Evolutionary conservation across 352 stramenopile genomes (phyloP).

Genomic region (Phytopythium delawarense): DNA sequence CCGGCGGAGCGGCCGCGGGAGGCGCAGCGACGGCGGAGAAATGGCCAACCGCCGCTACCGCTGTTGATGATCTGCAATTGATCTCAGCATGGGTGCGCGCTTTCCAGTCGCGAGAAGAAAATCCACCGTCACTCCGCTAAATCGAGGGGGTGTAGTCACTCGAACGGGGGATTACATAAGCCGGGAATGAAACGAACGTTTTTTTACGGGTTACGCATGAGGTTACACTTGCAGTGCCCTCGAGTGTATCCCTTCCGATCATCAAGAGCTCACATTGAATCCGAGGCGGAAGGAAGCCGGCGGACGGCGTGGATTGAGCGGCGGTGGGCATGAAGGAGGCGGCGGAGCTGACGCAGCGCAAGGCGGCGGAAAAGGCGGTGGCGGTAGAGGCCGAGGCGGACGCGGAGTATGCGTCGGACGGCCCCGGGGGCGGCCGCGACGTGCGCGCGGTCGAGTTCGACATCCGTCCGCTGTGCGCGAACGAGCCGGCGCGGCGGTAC

Average conservation of each 20-base stretch:
- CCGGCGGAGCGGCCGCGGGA: neutral
- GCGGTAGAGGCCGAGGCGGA: conserved; percentile 3
- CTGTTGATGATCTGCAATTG: no score
- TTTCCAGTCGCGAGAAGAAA: no score
- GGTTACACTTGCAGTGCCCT: no score
- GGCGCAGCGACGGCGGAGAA: neutral
- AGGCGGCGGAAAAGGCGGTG: conserved; percentile 13
- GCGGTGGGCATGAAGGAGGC: conserved; percentile 11
- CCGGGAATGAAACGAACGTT: no score
- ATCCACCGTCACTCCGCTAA: no score
- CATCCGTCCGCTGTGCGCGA: conserved; percentile 46
- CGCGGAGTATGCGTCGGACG: conserved; percentile 9
- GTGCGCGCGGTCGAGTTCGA: conserved; percentile 57
- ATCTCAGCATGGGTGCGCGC: no score
- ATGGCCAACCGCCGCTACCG: neutral
- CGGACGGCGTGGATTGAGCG: neutral
- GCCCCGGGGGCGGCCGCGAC: conserved; percentile 12
- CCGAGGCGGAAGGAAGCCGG: neutral
- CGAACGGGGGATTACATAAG: no score
- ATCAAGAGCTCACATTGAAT: neutral
- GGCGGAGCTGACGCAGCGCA: conserved; percentile 53
- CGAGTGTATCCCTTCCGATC: neutral
- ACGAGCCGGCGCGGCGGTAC: conserved; percentile 45
- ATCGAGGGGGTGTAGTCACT: no score
- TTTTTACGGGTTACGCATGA: no score